Conservation (phyloP, 2,329 filamentous ascomycete species). For the Arthrobotrys megalospora region DNA sequence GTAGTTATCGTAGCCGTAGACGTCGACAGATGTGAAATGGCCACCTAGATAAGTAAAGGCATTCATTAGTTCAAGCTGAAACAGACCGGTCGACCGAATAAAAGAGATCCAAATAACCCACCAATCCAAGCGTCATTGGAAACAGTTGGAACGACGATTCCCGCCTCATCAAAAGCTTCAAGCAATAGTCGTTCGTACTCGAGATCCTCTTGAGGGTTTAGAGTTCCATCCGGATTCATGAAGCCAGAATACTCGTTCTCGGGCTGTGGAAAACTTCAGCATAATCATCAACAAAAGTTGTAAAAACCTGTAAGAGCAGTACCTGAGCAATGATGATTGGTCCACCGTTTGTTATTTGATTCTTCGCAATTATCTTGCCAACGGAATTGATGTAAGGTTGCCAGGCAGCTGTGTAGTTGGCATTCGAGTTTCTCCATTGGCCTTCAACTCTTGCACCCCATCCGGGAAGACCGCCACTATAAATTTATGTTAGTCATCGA, state of each 20-base stretch:
- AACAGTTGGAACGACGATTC: conserved; percentile 81
- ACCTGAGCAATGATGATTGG: conserved; percentile 81
- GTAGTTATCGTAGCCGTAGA: conserved; percentile 78
- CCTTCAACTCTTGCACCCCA: conserved; percentile 76
- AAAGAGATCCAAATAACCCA: not conserved
- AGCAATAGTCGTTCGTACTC: conserved; percentile 44
- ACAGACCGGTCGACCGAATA: not conserved
- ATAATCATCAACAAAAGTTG: not conserved
- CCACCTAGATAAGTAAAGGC: conserved; percentile 33
- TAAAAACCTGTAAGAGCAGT: not conserved
- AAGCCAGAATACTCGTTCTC: conserved; percentile 81
- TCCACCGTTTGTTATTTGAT: conserved; percentile 86
- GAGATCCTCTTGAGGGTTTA: conserved; percentile 71
- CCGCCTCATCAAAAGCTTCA: conserved; percentile 73
- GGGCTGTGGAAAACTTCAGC: conserved; percentile 67
- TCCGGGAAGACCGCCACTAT: conserved; percentile 84
- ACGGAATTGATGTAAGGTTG: conserved; percentile 75
- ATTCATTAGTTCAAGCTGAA: not conserved
- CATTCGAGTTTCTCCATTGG: conserved; percentile 62
- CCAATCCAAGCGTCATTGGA: conserved; percentile 78
- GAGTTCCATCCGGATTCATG: conserved; percentile 67
- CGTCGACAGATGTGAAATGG: conserved; percentile 73
- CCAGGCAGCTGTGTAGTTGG: conserved; percentile 63
- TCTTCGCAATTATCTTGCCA: conserved; percentile 77
- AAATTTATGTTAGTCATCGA: conserved; percentile 45